Evolutionary conservation across 768 basidiomycete species (phyloP).

Genomic region (Jaapia argillacea): DNA sequence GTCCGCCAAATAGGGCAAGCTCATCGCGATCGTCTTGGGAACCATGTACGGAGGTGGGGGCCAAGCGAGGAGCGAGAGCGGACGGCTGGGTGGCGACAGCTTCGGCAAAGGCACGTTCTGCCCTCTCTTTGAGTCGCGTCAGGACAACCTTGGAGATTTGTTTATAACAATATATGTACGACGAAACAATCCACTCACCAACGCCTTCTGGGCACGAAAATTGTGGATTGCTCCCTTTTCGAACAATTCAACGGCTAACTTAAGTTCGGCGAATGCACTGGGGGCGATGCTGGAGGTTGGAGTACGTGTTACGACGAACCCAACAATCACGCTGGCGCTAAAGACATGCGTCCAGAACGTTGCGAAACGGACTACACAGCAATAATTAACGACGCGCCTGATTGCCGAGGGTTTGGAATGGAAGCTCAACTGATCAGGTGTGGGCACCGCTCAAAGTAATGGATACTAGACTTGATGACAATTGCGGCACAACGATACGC

Average conservation of each 20-base stretch:
- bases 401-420: constrained; percentile 41
- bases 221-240: constrained; percentile 33
- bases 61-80: constrained; percentile 13
- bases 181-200: too few relatives aligned
- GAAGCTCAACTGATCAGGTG: constrained; percentile 39
- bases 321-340: constrained; percentile 30
- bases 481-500: constrained; percentile 42
- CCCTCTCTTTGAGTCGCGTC: constrained; percentile 34
- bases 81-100: too few relatives aligned
- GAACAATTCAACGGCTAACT: constrained; percentile 35
- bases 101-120: constrained; percentile 27
- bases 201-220: constrained; percentile 34
- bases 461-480: constrained; percentile 38
- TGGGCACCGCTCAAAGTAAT: constrained; percentile 37
- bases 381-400: constrained; percentile 34
- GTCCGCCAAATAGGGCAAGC: constrained; percentile 45
- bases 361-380: constrained; percentile 6
- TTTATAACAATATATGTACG: too few relatives aligned
- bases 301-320: constrained; percentile 49
- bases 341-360: constrained; percentile 8
- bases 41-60: constrained; percentile 6
- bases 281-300: constrained; percentile 39
- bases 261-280: constrained; percentile 39
- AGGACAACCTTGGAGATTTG: constrained; percentile 32
- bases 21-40: constrained; percentile 23